Percentiles rank a stretch among this genome's conserved stretches.
phyloP scores from a whole-genome alignment of 2,329 filamentous ascomycete genomes.

The Rhinocladiella similis region DNA sequence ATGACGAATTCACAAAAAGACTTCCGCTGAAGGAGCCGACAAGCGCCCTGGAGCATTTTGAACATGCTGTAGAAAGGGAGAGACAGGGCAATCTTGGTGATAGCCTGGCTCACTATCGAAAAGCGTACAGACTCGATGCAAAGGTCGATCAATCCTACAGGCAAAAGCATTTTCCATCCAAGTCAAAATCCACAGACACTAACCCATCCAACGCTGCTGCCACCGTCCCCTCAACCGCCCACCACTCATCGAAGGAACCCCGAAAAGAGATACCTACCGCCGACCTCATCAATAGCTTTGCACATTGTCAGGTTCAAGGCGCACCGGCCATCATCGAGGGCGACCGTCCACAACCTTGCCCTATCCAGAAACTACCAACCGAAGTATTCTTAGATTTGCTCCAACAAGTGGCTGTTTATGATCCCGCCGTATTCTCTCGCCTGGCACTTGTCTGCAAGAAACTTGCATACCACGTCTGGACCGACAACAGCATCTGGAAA shows the following conservation, averaged over 20 bases:
- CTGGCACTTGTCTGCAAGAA: conserved; percentile 81
- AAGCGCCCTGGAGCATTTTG: conserved; percentile 89
- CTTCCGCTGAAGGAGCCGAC: conserved; percentile 53
- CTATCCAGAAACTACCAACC: conserved; percentile 73
- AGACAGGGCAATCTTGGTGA: conserved; percentile 81
- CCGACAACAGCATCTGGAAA: conserved; percentile 86
- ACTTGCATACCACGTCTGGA: conserved; percentile 78
- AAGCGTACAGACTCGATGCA: conserved; percentile 84
- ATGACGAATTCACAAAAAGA: conserved; percentile 40
- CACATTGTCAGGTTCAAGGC: conserved; percentile 66
- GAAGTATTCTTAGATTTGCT: conserved; percentile 84
- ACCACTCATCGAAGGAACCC: conserved; percentile 56
- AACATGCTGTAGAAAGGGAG: conserved; percentile 87
- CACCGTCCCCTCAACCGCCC: conserved; percentile 55
- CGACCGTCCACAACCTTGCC: conserved; percentile 73
- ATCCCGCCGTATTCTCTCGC: conserved; percentile 75
- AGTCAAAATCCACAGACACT: conserved; percentile 49
- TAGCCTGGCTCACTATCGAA: conserved; percentile 82
- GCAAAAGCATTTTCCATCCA: conserved; percentile 81
- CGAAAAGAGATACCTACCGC: conserved; percentile 50
- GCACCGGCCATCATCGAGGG: conserved; percentile 70
- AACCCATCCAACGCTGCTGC: conserved; percentile 52
- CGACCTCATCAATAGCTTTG: conserved; percentile 76
- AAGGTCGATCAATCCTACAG: conserved; percentile 83
- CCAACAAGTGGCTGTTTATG: conserved; percentile 68